phyloP scores from a whole-genome alignment of 305 asterid genomes.

The Euphrasia arctica region DNA sequence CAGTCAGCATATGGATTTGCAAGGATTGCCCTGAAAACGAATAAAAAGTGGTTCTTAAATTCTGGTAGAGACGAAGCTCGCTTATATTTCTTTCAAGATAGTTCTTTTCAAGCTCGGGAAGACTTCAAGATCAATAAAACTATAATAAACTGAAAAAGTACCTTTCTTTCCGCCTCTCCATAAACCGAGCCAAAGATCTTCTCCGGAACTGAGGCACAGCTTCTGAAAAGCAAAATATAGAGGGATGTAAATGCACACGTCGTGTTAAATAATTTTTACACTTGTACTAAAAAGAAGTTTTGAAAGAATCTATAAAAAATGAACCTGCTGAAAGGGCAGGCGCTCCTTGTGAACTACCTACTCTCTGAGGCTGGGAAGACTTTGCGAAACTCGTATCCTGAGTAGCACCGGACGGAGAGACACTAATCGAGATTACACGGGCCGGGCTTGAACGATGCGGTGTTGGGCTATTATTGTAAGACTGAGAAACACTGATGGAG shows the following conservation, averaged over 20 bases:
- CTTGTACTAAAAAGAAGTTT: neutral
- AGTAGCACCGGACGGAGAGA: conserved; percentile 32
- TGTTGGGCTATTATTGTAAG: neutral
- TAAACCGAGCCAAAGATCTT: conserved; percentile 57
- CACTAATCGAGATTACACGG: conserved; percentile 30
- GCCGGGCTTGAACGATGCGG: conserved; percentile 37
- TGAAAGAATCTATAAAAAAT: neutral
- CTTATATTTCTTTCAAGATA: too few species aligned
- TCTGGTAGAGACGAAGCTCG: neutral
- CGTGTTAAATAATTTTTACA: neutral
- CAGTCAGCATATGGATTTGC: conserved; percentile 38
- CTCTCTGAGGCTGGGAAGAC: conserved; percentile 42
- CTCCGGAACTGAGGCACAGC: conserved; percentile 60
- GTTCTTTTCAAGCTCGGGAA: too few species aligned
- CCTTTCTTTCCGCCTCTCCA: conserved; percentile 72
- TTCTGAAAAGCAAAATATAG: conserved; percentile 27
- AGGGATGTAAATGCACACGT: neutral
- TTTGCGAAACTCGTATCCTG: conserved; percentile 29
- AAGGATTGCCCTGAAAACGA: conserved; percentile 35
- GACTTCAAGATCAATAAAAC: neutral
- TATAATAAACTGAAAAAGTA: conserved; percentile 11
- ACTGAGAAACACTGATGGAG: conserved; percentile 31
- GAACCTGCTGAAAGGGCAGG: conserved; percentile 51
- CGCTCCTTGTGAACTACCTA: conserved; percentile 35
- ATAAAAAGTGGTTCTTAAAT: neutral